Percentiles rank a stretch among this genome's conserved stretches.
phyloP scores from a whole-genome alignment of 2,329 filamentous ascomycete species.

The Graphilbum ipis-grandicollis region DNA sequence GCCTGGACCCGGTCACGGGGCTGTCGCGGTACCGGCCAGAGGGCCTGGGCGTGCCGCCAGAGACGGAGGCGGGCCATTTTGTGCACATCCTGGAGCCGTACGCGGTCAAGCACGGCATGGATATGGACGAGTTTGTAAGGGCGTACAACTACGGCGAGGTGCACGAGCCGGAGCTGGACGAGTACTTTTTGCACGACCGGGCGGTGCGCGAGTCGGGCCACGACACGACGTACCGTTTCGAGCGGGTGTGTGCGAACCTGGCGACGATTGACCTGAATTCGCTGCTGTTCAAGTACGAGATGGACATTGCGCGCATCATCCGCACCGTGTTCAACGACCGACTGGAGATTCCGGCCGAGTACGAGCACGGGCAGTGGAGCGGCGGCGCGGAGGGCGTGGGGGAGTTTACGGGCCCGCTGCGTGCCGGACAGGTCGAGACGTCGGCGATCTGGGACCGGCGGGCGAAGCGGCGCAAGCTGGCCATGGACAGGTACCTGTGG shows the following conservation, averaged over 20 bases:
- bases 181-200: slow-evolving; percentile 91
- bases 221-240: slow-evolving; percentile 87
- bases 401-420: slow-evolving; percentile 30
- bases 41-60: slow-evolving; percentile 72
- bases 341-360: slow-evolving; percentile 67
- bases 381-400: not conserved
- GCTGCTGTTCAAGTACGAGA: slow-evolving; percentile 90
- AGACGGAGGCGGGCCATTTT: slow-evolving; percentile 81
- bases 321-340: slow-evolving; percentile 70
- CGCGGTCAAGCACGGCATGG: slow-evolving; percentile 66
- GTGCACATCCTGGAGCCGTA: slow-evolving; percentile 69
- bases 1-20: slow-evolving; percentile 59
- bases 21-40: slow-evolving; percentile 74
- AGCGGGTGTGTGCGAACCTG: slow-evolving; percentile 71
- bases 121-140: slow-evolving; percentile 66
- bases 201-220: slow-evolving; percentile 93
- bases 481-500: slow-evolving; percentile 90
- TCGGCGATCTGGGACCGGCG: slow-evolving; percentile 84
- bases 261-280: slow-evolving; percentile 93
- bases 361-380: no score
- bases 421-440: slow-evolving; percentile 55
- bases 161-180: slow-evolving; percentile 72
- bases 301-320: slow-evolving; percentile 77
- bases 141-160: slow-evolving; percentile 72
- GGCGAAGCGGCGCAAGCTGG: slow-evolving; percentile 64